Base-by-base conservation (phyloP, 257 asterid species). In the Nicotiana noctiflora region DNA sequence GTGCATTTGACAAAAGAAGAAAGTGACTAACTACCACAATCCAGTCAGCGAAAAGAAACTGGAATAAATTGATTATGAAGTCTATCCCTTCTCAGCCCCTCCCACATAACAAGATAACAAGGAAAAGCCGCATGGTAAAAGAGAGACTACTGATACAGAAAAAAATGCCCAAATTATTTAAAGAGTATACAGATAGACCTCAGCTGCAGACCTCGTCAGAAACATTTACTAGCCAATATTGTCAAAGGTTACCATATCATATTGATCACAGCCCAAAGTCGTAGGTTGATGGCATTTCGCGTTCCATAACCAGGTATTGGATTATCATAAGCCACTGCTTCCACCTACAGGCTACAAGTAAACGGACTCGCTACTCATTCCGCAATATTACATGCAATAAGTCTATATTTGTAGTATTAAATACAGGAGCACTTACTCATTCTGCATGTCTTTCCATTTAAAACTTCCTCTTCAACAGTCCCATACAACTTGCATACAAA, bases 221-320 rank as follows among this genome's bases (percentile, higher is more conserved):
- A 72, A 72, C 78, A 72, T 44, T 21, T 72, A 72, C 61, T 6
- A 72, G 13, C 51, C 78, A 72, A 46, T 14, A 72, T 46, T n/a
- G 78, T 72, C 29, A 46, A 15, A 37, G 62, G 23, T 85, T 88
- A 88, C 91, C 90, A 88, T 86, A 80, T 88, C 91, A 88, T 86
- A 80, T 65, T 88, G 86, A 29, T 86, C 88, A 83, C 90, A 81
- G 91, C 91, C 91, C 91, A 88, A 63, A 88, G 83, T 79, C 91
- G 87, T 74, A 88, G 87, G 82, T 88, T 88, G 81, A 86, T 83
- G 76, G 91, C 87, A 85, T 84, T 88, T 81, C 87, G 83, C 1
- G 91, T 88, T 55, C 88, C 91, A 85, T 88, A 88, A 77, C 91
- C 89, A 55, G 91, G 91, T 83, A 86, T 81, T 29, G 89, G 91